phyloP scores from a whole-genome alignment of 2,329 filamentous ascomycete species.

The Hypoxylon sp. region DNA sequence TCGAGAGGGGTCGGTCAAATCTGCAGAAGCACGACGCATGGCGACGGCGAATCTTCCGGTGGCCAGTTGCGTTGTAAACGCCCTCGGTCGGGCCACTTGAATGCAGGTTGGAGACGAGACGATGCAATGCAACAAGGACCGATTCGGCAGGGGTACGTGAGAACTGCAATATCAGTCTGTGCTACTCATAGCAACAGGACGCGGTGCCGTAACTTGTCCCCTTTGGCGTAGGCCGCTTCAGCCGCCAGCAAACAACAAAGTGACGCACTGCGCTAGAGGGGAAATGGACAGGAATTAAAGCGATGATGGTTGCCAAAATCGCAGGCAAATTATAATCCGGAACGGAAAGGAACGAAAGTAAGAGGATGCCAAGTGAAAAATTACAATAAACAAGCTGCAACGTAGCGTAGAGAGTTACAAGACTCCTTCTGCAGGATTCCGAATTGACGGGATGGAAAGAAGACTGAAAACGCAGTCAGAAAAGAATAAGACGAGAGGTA shows the following conservation, averaged over 20 bases:
- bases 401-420: slow-evolving; percentile 21
- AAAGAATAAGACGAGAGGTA: slow-evolving; percentile 15
- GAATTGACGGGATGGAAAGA: slow-evolving; percentile 15
- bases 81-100: slow-evolving; percentile 34
- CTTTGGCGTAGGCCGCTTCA: slow-evolving; percentile 28
- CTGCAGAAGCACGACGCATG: slow-evolving; percentile 59
- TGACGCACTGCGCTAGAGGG: slow-evolving; percentile 36
- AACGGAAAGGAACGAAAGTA: slow-evolving; percentile 4
- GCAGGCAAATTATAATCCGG: slow-evolving; percentile 23
- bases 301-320: slow-evolving; percentile 30
- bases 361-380: slow-evolving; percentile 12
- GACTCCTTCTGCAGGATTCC: slow-evolving; percentile 25
- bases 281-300: slow-evolving; percentile 33
- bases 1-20: slow-evolving; percentile 57
- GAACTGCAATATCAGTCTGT: slow-evolving; percentile 19
- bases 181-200: slow-evolving; percentile 15
- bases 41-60: slow-evolving; percentile 39
- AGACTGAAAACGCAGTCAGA: slow-evolving; percentile 16
- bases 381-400: slow-evolving; percentile 36
- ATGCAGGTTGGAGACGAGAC: slow-evolving; percentile 31
- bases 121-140: slow-evolving; percentile 23
- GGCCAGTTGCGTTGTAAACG: slow-evolving; percentile 31
- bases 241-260: slow-evolving; percentile 37
- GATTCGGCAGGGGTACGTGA: slow-evolving; percentile 16
- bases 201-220: slow-evolving; percentile 28